Evolutionary conservation across 2,329 filamentous ascomycete genomes (phyloP).

Genomic region (Raffaelea deltoideospora): DNA sequence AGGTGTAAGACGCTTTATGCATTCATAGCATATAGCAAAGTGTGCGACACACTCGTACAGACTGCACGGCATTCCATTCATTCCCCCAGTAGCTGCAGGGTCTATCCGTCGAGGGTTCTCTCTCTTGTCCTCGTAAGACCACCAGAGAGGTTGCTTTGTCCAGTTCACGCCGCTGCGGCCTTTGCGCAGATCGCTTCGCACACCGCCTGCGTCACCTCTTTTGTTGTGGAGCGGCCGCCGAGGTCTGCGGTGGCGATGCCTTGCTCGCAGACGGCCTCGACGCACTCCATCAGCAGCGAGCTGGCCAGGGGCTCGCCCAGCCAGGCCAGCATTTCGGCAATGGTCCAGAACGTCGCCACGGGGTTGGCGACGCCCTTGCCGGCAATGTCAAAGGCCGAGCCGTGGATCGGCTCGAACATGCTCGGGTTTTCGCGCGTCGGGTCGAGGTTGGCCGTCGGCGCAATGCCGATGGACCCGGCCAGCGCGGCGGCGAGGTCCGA

Average conservation of each 20-base stretch:
- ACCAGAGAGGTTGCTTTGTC: no score
- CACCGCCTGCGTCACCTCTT: constrained; percentile 11
- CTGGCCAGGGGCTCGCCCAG: constrained; percentile 32
- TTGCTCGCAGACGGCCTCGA: constrained; percentile 32
- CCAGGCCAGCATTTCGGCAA: constrained; percentile 37
- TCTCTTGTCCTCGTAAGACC: no score
- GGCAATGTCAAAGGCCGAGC: constrained; percentile 37
- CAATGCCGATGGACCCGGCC: constrained; percentile 54
- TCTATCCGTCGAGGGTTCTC: no score
- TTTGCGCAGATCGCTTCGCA: constrained; percentile 6
- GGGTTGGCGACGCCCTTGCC: constrained; percentile 38
- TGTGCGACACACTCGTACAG: no score
- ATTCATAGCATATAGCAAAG: no score
- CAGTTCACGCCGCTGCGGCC: no score
- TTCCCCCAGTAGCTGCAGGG: no score
- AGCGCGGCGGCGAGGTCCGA: constrained; percentile 52
- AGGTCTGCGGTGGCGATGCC: constrained; percentile 35
- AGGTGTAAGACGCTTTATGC: no score
- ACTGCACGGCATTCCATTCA: no score
- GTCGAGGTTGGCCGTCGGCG: constrained; percentile 49
- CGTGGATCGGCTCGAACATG: constrained; percentile 44
- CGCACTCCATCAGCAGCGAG: constrained; percentile 27
- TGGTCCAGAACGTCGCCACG: constrained; percentile 38
- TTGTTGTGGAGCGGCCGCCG: constrained; percentile 21
- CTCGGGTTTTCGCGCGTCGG: constrained; percentile 33